phyloP scores from a whole-genome alignment of 2,329 filamentous ascomycete species.

The Aspergillus sergii region DNA sequence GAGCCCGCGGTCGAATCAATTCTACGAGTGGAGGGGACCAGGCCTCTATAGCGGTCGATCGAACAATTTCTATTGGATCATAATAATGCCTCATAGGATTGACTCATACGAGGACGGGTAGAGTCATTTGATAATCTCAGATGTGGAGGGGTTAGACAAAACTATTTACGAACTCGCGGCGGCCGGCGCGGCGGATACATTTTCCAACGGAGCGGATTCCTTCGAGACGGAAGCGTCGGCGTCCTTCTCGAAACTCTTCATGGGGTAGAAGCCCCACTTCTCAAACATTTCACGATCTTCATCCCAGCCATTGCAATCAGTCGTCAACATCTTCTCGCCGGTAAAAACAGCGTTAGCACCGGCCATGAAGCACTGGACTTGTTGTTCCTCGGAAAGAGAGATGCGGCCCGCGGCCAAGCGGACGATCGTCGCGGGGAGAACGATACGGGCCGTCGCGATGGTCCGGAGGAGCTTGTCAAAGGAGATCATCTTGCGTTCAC shows the following conservation, averaged over 20 bases:
- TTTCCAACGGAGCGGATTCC: constrained; percentile 14
- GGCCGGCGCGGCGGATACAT: constrained; percentile 32
- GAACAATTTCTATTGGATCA: constrained; percentile 9
- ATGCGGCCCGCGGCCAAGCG: constrained; percentile 82
- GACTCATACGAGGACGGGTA: background rate
- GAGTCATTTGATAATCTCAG: background rate
- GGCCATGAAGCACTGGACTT: constrained; percentile 85
- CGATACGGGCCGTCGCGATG: constrained; percentile 77
- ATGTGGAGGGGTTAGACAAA: background rate
- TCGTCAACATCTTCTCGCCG: constrained; percentile 93
- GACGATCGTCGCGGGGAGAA: constrained; percentile 85
- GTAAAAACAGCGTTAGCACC: constrained; percentile 95
- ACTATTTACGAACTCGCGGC: constrained; percentile 28
- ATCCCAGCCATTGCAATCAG: constrained; percentile 87
- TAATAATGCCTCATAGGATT: constrained; percentile 9
- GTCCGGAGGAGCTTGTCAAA: constrained; percentile 81
- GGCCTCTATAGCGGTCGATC: background rate
- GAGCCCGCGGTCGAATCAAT: constrained; percentile 5
- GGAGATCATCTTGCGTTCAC: constrained; percentile 70
- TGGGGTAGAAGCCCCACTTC: constrained; percentile 78
- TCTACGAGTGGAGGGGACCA: constrained; percentile 4
- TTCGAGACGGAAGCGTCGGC: constrained; percentile 3
- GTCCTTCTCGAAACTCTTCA: constrained; percentile 61
- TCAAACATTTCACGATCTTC: constrained; percentile 84
- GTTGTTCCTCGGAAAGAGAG: constrained; percentile 84